Conservation (phyloP, 805 yeast species). For the Metschnikowia baotianmanensis region DNA sequence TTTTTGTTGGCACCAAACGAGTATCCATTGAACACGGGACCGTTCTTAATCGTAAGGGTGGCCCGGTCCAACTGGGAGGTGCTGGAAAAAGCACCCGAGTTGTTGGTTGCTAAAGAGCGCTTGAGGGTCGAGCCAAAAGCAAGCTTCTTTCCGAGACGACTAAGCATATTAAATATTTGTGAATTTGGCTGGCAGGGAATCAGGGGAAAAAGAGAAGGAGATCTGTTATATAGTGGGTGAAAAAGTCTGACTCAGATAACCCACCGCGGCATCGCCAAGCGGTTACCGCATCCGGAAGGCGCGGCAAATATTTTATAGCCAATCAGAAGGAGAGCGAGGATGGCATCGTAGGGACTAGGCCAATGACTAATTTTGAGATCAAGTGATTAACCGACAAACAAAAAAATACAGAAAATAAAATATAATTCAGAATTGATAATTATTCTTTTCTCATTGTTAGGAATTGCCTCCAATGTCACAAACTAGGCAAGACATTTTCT, state of each 20-base stretch:
- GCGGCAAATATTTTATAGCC: constrained; percentile 9
- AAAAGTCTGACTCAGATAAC: constrained; percentile 21
- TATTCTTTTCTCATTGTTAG: too few species aligned
- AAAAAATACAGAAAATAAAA: too few species aligned
- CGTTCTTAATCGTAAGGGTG: constrained; percentile 85
- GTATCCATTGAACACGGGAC: constrained; percentile 88
- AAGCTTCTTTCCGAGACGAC: constrained; percentile 8
- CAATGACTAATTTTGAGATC: constrained; percentile 9
- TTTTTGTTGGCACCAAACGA: constrained; percentile 95
- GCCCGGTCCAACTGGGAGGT: constrained; percentile 67
- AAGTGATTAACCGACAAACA: too few species aligned
- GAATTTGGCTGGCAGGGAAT: not conserved
- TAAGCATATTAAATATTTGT: constrained; percentile 9
- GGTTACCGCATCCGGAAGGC: constrained; percentile 20
- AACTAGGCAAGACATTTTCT: too few species aligned
- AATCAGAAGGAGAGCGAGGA: constrained; percentile 6
- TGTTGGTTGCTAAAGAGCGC: constrained; percentile 35
- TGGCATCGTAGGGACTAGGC: constrained; percentile 3
- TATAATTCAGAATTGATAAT: not conserved
- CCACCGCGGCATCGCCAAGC: constrained; percentile 25
- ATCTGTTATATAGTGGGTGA: not conserved
- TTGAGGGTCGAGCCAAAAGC: constrained; percentile 11
- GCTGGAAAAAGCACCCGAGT: constrained; percentile 30
- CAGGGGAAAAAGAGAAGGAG: constrained; percentile 1
- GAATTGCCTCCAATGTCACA: too few species aligned